phyloP scores from a whole-genome alignment of 441 rosid species.

The California macrophylla region DNA sequence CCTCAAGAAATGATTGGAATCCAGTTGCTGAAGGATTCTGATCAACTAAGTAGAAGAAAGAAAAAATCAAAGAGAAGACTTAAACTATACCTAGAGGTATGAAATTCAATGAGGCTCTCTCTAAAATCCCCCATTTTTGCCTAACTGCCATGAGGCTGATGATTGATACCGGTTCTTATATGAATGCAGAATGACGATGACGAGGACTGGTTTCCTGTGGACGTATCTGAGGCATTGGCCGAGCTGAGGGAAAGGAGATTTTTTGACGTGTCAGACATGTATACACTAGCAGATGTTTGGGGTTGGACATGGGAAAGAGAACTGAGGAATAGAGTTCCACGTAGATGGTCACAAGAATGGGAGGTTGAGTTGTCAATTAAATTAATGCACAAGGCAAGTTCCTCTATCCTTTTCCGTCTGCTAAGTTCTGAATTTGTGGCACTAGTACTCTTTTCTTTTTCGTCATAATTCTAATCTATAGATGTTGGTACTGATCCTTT shows the following conservation, averaged over 20 bases:
- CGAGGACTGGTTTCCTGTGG: conserved; percentile 89
- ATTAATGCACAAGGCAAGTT: conserved; percentile 66
- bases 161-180: not conserved
- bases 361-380: conserved; percentile 81
- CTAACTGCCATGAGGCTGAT: not conserved
- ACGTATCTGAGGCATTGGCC: conserved; percentile 70
- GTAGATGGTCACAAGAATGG: conserved; percentile 88
- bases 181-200: conserved; percentile 64
- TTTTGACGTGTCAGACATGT: conserved; percentile 78
- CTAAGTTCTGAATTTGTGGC: not conserved
- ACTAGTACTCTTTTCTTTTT: conserved; percentile 1
- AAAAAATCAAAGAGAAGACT: conserved; percentile 59
- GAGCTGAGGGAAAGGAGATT: conserved; percentile 72
- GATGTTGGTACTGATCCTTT: not conserved
- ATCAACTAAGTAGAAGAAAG: conserved; percentile 36
- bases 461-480: not conserved
- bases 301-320: conserved; percentile 98
- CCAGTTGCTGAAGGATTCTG: conserved; percentile 77
- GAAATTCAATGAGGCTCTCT: not conserved
- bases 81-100: conserved; percentile 60
- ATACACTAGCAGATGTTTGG: conserved; percentile 94
- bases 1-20: conserved; percentile 94
- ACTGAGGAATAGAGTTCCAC: conserved; percentile 59
- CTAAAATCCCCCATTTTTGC: not conserved
- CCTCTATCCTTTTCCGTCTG: conserved; percentile 3